Base-by-base conservation (phyloP, 78 protist species). In the Monosiga brevicollis region DNA sequence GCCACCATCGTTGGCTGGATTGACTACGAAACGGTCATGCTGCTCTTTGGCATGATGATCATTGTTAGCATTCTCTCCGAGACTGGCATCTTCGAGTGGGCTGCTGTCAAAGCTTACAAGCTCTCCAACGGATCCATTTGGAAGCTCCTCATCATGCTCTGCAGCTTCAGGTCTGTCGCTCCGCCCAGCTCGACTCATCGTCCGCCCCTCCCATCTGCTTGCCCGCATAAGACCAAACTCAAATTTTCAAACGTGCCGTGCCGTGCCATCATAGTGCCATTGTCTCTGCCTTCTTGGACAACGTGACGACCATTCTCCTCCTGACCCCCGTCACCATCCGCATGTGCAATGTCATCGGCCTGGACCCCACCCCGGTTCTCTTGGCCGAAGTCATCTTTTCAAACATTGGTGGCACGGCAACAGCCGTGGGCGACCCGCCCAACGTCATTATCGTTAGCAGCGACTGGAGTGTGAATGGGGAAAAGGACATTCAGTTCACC, bases 381-480 rank as follows among this genome's bases (percentile, higher is more conserved):
- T 26, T 91, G 34, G 38, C 84, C 32, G 80, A 79, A 81, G 90
- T 73, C 38, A n/a, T 89, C 76, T 55, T 80, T 76, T 79, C 87
- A 72, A 90, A 79, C 85, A 81, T 91, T n/a, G 94, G 94, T 36
- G 94, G 94, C 72, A 76, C 92, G 0, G 88, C 91, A 73, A 91
- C 94, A 3, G 24, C 77, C 40, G 35, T 91, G 54, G 95, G 95
- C 55, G 95, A 92, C 86, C 95, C 95, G 23, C 95, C 93, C 34
- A 90, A 90, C 85, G 70, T 88, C 42, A 81, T 92, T 42, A 92
- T 92, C 39, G 94, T 49, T 15, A 20, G 29, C 29, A 20, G 29
- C 62, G 15, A 49, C 62, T 49, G 62, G 62, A 15, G 15, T 6
- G 15, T 15, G 15, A 15, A 49, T 15, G 29, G 62, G 62, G 62